Base-by-base conservation (phyloP, 179 eudicot genomes). In the Nepenthes alata region DNA sequence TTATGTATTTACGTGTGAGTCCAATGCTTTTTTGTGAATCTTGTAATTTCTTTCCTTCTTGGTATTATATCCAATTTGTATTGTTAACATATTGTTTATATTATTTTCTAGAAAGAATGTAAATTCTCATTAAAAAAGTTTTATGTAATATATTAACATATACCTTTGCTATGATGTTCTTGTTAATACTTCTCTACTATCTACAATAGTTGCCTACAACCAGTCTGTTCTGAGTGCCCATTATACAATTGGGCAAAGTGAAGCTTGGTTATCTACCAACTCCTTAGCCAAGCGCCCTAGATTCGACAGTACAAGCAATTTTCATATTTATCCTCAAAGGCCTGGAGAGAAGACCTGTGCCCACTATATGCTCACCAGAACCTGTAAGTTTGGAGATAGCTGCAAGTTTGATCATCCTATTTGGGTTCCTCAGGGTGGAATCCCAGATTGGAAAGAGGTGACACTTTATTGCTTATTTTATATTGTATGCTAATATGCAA, bases 401-500 rank as follows among this genome's bases (percentile, higher is more conserved):
- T 93, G 98, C 98, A 93, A 72, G 82, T 93, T 89, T 83, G 98
- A 93, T 83, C 98, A 93, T 84, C 97, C 98, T 76, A 70, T 89
- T 79, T 89, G 97, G 98, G 97, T 89, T 83, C 95, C 97, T 71
- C 86, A 75, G 58, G 97, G 98, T 77, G 98, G 98, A 73, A 89
- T 93, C 75, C 95, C 98, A 64, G 94, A 89, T 82, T 89, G 97
- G 97, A 89, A 93, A 85, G 95, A 93, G 98, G 98, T 93, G 95
- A 87, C 61, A 35, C 65, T 79, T 76, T 67, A 71, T 75, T 70
- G 70, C 78, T 77, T 58, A 66, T 70, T 70, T 39, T 58, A 51
- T 39, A 57, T 65, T 57, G 37, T 56, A 57, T 54, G 57, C 57
- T 68, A 47, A 68, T 6, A 34, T 67, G 59, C 51, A 6, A 34